Conservation (phyloP, 139 green algal species). For the Mychonastes homosphaera region DNA sequence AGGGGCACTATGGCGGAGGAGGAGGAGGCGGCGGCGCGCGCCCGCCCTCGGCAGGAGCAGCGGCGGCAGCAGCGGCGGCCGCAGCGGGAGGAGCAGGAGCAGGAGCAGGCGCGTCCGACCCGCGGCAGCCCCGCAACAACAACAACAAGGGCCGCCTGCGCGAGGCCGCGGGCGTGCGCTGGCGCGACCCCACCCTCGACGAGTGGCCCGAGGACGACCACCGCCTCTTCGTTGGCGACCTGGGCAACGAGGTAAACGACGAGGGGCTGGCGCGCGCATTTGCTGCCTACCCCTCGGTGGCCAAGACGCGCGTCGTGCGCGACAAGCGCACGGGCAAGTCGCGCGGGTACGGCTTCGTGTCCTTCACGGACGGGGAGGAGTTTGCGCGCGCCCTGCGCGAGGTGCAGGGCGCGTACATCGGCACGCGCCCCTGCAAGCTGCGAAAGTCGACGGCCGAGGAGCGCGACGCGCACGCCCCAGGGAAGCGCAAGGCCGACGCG, state of each 20-base stretch:
- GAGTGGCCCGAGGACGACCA: slow-evolving; percentile 92
- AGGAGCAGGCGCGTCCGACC: no score
- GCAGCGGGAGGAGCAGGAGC: no score
- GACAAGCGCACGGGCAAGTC: slow-evolving; percentile 66
- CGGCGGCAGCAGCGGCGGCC: no score
- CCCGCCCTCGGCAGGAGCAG: no score
- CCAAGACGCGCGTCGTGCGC: slow-evolving; percentile 79
- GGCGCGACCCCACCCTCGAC: slow-evolving; percentile 61
- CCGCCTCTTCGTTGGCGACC: slow-evolving; percentile 93
- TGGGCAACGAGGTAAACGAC: slow-evolving; percentile 89
- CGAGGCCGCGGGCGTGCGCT: no score
- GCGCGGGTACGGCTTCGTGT: slow-evolving; percentile 87
- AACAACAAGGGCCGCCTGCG: no score
- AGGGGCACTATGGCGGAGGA: no score
- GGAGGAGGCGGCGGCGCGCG: no score
- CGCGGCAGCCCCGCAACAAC: no score
- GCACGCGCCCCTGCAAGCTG: slow-evolving; percentile 82
- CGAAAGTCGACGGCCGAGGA: slow-evolving; percentile 65
- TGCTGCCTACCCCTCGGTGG: slow-evolving; percentile 71
- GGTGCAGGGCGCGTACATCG: slow-evolving; percentile 86
- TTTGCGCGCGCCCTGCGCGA: slow-evolving; percentile 56
- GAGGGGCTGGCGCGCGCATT: slow-evolving; percentile 77
- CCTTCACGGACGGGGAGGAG: slow-evolving; percentile 66
- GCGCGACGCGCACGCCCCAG: slow-evolving; percentile 20
- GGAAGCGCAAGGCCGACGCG: slow-evolving; percentile 4